Conservation (phyloP, 2,329 filamentous ascomycete genomes). For the Ascochyta lentis region DNA sequence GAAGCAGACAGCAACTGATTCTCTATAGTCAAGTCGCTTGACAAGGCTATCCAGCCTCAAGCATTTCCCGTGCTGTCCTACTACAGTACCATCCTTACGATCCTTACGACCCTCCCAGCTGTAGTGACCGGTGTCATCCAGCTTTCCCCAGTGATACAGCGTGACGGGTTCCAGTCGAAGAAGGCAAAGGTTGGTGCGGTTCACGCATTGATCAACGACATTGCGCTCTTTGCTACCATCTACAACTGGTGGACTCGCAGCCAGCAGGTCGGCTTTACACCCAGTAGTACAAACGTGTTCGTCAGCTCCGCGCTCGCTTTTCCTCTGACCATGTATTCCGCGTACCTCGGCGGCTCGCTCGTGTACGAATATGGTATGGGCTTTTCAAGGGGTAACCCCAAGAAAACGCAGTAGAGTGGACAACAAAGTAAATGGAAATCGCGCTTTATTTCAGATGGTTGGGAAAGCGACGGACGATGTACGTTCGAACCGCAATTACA, state of each 20-base stretch:
- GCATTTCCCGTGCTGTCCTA: conserved; percentile 52
- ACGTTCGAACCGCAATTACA: background rate
- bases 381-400: conserved; percentile 37
- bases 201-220: conserved; percentile 54
- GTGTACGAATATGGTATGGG: conserved; percentile 57
- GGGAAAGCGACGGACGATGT: background rate
- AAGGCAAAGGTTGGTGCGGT: conserved; percentile 52
- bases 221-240: conserved; percentile 47
- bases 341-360: conserved; percentile 53
- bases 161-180: conserved; percentile 51
- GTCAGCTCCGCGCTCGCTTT: conserved; percentile 46
- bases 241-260: conserved; percentile 55
- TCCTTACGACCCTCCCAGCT: conserved; percentile 43
- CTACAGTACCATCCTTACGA: conserved; percentile 53
- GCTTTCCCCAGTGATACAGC: conserved; percentile 51
- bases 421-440: background rate
- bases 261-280: conserved; percentile 42
- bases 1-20: background rate
- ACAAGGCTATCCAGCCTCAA: conserved; percentile 32
- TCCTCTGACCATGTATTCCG: conserved; percentile 48
- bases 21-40: conserved; percentile 34
- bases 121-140: conserved; percentile 45
- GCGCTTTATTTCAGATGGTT: background rate
- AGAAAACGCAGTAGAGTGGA: conserved; percentile 15
- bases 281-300: conserved; percentile 46